Evolutionary conservation across 2,329 filamentous ascomycete genomes (phyloP).

Genomic region (Xylariaceae sp.): DNA sequence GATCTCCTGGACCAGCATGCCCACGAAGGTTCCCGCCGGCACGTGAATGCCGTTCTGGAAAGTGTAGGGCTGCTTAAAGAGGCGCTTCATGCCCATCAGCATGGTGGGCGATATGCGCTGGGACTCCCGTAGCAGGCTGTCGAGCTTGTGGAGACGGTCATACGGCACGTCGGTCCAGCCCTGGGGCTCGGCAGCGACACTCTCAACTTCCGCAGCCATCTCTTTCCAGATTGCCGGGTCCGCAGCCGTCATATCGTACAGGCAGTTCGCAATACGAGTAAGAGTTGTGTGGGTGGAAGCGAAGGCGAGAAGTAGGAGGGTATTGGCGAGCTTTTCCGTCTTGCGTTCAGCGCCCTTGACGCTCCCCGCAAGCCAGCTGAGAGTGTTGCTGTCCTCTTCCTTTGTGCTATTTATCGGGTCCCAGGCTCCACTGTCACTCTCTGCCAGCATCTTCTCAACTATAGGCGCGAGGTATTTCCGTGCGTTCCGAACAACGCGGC

Average conservation of each 20-base stretch:
- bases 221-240: neutral
- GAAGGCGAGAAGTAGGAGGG: constrained; percentile 9
- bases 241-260: constrained; percentile 11
- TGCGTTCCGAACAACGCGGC: neutral
- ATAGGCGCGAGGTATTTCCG: constrained; percentile 4
- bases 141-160: constrained; percentile 11
- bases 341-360: constrained; percentile 7
- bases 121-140: constrained; percentile 18
- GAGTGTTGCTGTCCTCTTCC: constrained; percentile 9
- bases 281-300: constrained; percentile 15
- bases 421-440: constrained; percentile 3
- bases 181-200: neutral
- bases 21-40: neutral
- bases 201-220: constrained; percentile 7
- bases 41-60: constrained; percentile 5
- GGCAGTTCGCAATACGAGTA: constrained; percentile 3
- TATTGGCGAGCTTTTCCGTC: constrained; percentile 3
- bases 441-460: constrained; percentile 9
- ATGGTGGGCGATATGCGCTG: constrained; percentile 12
- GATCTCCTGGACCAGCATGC: neutral
- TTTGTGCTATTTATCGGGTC: constrained; percentile 2
- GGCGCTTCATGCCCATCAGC: constrained; percentile 11
- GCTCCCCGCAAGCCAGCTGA: constrained; percentile 10
- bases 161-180: constrained; percentile 10
- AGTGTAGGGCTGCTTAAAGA: constrained; percentile 9